These are phyloP conservation scores for Venustampulla echinocandica DNA, from an alignment of 495 filamentous ascomycete genomes.

Conservation along the genomic window DNA sequence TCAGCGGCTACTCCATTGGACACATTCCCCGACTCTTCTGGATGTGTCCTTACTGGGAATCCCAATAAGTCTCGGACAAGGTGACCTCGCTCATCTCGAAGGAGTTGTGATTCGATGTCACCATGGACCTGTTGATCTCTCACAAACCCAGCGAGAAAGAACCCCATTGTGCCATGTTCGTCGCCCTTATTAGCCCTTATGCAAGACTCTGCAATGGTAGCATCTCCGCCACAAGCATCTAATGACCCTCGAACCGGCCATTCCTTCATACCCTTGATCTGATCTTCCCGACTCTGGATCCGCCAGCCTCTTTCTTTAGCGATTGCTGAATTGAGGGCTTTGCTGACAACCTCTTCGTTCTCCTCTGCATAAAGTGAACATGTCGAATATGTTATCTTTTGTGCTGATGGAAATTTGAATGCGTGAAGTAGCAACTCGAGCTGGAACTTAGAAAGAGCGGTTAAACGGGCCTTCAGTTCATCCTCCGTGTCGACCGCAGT, in stretches of 20 bases:
- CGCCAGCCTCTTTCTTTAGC: constrained; percentile 68
- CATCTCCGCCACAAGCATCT: constrained; percentile 33
- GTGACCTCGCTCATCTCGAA: constrained; percentile 19
- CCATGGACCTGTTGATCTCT: constrained; percentile 23
- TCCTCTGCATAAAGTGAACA: constrained; percentile 81
- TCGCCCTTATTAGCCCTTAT: constrained; percentile 74
- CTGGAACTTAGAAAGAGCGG: constrained; percentile 68
- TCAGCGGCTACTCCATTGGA: not conserved
- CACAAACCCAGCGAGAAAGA: constrained; percentile 40
- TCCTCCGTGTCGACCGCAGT: constrained; percentile 30
- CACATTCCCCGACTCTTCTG: not conserved
- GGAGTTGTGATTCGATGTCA: constrained; percentile 9
- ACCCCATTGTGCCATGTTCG: constrained; percentile 58
- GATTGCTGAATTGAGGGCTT: constrained; percentile 54
- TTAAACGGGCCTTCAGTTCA: constrained; percentile 49
- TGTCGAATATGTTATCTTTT: constrained; percentile 78
- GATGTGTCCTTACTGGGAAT: constrained; percentile 5
- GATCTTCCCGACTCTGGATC: constrained; percentile 57
- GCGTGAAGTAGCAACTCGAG: constrained; percentile 71
- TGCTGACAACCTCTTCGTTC: constrained; percentile 76
- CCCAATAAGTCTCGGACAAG: constrained; percentile 21
- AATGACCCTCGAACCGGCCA: constrained; percentile 62
- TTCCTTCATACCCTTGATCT: constrained; percentile 58
- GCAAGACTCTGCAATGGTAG: constrained; percentile 59
- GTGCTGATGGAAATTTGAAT: constrained; percentile 69